Evolutionary conservation across 129 eudicot species (phyloP), one percentile per base, ranked within the genome.

Genomic region (Centrapalus pauciflorus): DNA sequence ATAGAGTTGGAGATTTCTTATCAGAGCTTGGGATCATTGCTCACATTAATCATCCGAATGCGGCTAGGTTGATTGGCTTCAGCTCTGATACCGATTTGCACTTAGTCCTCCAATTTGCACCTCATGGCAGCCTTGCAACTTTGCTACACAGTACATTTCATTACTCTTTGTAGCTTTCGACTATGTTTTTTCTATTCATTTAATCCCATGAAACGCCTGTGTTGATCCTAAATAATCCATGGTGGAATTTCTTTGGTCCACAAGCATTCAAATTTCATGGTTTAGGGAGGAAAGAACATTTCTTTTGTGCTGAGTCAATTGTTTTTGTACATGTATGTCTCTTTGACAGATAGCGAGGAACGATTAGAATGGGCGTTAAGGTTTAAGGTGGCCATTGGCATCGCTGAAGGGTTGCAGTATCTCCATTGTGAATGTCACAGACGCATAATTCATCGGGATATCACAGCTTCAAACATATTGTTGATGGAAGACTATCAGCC

Each of bases 1-100:
- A 82, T 17, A 76, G 82, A 67, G 83, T 79, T 1, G 86, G 80
- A 7, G 97, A 82, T 56, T 94, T 89, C 84, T 84, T 94, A 57
- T 67, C 90, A 0, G 99, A 94, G 77, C 95, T 94, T 13, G 99
- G 99, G 75, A 86, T 89, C 41, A 89, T 94, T 34, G 95, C 97
- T 64, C 99, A 94, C 61, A 87, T 94, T 14, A 89, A 94, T 80
- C 96, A 94, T 70, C 96, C 90, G 8, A 94, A 89, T 61, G 82
- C 93, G 34, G 97, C 95, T 64, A 77, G 69, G 40, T 73, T 94
- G 28, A 63, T 94, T 4, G 99, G 99, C 13, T 94, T 89, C 70
- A 78, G 97, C 32, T 76, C 81, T 48, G 90, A 82, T 48, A 61
- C 74, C 46, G 99, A 93, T 24, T 80, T 89, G 73, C 86, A 84